Percentiles rank a stretch among this genome's conserved stretches.
phyloP scores from a whole-genome alignment of 306 rosid species.

The Ormosia semicastrata region DNA sequence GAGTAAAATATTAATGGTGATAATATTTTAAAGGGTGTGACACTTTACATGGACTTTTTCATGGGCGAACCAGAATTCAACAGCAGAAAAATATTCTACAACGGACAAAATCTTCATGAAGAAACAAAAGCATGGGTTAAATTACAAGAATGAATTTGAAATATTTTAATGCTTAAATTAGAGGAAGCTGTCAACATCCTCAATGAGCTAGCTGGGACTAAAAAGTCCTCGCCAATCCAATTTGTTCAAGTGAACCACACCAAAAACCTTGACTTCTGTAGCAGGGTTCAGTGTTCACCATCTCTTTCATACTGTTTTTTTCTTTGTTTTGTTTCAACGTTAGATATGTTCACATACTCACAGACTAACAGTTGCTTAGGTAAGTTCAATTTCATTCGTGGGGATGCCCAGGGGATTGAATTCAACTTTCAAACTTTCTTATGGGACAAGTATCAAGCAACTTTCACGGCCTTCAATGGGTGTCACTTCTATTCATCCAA shows the following conservation, averaged over 20 bases:
- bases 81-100: slow-evolving; percentile 44
- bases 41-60: slow-evolving; percentile 40
- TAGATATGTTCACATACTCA: slow-evolving; percentile 31
- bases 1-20: slow-evolving; percentile 35
- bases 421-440: slow-evolving; percentile 30
- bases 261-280: slow-evolving; percentile 53
- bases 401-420: neutral
- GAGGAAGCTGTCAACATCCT: slow-evolving; percentile 46
- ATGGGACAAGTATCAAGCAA: slow-evolving; percentile 27
- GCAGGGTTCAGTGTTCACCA: neutral
- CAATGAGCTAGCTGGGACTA: slow-evolving; percentile 34
- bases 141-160: slow-evolving; percentile 25
- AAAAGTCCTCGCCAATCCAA: slow-evolving; percentile 49
- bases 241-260: slow-evolving; percentile 37
- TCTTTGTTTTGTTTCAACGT: slow-evolving; percentile 20
- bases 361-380: slow-evolving; percentile 21
- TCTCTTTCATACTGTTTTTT: slow-evolving; percentile 17
- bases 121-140: slow-evolving; percentile 24
- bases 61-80: slow-evolving; percentile 35
- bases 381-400: slow-evolving; percentile 29
- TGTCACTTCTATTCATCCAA: slow-evolving; percentile 33
- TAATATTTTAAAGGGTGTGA: slow-evolving; percentile 28
- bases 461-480: slow-evolving; percentile 37
- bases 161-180: slow-evolving; percentile 25
- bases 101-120: slow-evolving; percentile 46